Conservation (phyloP, 441 rosid genomes). For the Erodium chrysanthum region DNA sequence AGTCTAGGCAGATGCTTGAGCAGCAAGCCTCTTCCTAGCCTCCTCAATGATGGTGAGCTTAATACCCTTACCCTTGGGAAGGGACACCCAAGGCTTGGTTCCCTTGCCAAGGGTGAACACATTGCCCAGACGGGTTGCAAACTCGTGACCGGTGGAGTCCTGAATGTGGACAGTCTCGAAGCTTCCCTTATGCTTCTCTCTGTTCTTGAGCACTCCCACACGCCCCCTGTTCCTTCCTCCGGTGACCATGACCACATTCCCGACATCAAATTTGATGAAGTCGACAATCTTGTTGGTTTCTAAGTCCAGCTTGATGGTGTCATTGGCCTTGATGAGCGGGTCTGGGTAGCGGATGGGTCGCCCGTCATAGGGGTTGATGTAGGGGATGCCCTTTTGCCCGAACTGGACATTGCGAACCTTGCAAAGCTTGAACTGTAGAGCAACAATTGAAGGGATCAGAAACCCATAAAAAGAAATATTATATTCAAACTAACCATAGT, state of each 20-base stretch:
- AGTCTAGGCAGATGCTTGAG: neutral
- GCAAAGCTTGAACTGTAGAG: neutral
- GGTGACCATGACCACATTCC: neutral
- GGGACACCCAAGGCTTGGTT: neutral
- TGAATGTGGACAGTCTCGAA: neutral
- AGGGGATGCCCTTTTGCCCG: neutral
- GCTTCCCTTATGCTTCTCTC: neutral
- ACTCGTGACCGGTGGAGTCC: neutral
- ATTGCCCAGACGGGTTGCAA: neutral
- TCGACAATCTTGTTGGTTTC: neutral
- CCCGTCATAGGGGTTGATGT: neutral
- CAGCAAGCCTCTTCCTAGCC: neutral
- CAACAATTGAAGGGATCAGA: neutral
- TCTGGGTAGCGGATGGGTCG: neutral
- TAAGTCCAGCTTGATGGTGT: neutral
- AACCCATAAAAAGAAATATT: neutral
- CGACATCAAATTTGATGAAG: neutral
- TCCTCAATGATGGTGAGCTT: neutral
- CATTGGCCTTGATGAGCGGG: neutral
- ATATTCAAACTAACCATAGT: neutral
- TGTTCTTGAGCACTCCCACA: conserved; percentile 1
- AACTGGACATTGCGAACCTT: neutral
- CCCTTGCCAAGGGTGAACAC: neutral
- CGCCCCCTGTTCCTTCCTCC: neutral
- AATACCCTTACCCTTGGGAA: neutral